Evolutionary conservation across 2,329 filamentous ascomycete species (phyloP).

Genomic region (Aureobasidium zeae): DNA sequence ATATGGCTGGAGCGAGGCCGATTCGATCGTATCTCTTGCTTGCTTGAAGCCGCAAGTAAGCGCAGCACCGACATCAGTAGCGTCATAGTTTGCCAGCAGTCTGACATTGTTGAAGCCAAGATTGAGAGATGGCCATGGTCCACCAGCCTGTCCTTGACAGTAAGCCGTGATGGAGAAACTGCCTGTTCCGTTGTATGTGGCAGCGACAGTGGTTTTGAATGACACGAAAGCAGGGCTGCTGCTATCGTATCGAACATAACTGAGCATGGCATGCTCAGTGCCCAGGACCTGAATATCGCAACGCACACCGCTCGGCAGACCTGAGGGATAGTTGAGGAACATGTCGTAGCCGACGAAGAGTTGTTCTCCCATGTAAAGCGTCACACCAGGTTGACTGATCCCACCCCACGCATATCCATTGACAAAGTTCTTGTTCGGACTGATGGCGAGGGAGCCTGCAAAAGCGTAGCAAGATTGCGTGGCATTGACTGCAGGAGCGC

Average conservation of each 20-base stretch:
- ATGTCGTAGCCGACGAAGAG: conserved; percentile 4
- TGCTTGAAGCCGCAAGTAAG: conserved; percentile 3
- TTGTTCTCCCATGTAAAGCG: conserved; percentile 11
- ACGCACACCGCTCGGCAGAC: conserved; percentile 3
- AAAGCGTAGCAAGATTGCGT: conserved; percentile 7
- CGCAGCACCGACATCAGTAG: conserved; percentile 1
- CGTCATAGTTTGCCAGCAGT: conserved; percentile 2
- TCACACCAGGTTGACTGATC: conserved; percentile 4
- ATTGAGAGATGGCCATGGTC: conserved; percentile 6
- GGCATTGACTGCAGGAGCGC: not conserved
- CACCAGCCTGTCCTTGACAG: conserved; percentile 6
- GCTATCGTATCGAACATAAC: conserved; percentile 13
- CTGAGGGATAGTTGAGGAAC: conserved; percentile 8
- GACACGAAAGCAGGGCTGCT: conserved; percentile 2
- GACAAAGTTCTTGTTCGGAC: conserved; percentile 9
- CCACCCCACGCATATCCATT: conserved; percentile 9
- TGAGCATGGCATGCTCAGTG: conserved; percentile 6
- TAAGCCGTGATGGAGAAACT: conserved; percentile 8
- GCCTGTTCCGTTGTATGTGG: conserved; percentile 11
- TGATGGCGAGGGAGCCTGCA: conserved; percentile 4
- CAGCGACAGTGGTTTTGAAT: conserved; percentile 3
- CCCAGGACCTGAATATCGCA: conserved; percentile 12
- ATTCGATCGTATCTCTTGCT: conserved; percentile 2
- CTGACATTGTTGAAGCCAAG: conserved; percentile 13
- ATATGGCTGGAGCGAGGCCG: conserved; percentile 6